Evolutionary conservation across 2,329 filamentous ascomycete species (phyloP), one percentile per base, ranked within the genome.

Genomic region (Botrytis tulipae): DNA sequence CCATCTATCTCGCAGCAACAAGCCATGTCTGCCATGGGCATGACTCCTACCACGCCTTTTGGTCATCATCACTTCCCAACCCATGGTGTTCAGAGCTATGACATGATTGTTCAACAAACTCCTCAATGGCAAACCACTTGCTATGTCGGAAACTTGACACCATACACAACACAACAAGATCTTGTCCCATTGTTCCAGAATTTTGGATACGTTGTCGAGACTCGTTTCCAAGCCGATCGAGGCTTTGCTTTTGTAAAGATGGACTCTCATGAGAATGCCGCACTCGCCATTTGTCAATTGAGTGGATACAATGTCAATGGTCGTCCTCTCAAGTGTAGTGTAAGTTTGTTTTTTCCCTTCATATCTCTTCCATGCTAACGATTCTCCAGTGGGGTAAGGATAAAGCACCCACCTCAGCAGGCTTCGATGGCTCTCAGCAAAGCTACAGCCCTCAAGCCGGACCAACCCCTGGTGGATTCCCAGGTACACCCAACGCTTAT

Each of bases 201-300:
- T 86, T 99, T 98, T 82, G 96, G 96, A 73, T 98, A 94, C 80
- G 96, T 99, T 62, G 93, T 97, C 70, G 96, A 99, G 85, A 98
- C 95, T 69, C 93, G 96, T 74, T 97, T 99, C 88, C 96, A 99
- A 84, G 94, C 96, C 72, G 96, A 99, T 82, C 93, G 96, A 78
- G 96, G 96, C 22, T 99, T 99, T 82, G 94, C 96, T 12, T 99
- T 99, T 83, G 94, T 99, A 83, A 99, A 99, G 87, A 97, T 99
- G 95, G 96, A 99, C 82, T 92, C 91, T 10, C 96, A 99, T 81
- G 96, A 99, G 85, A 98, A 98, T 81, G 96, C 96, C 4, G 95
- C 96, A 72, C 97, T 97, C 92, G 94, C 95, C 48, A 99, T 99
- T 81, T 99, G 96, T 84, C 95, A 98, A 82, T 88, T 99, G 81